Percentiles rank a stretch among this genome's conserved stretches.
Evolutionary conservation across 441 rosid genomes (phyloP).

Genomic region (Daphne laureola): DNA sequence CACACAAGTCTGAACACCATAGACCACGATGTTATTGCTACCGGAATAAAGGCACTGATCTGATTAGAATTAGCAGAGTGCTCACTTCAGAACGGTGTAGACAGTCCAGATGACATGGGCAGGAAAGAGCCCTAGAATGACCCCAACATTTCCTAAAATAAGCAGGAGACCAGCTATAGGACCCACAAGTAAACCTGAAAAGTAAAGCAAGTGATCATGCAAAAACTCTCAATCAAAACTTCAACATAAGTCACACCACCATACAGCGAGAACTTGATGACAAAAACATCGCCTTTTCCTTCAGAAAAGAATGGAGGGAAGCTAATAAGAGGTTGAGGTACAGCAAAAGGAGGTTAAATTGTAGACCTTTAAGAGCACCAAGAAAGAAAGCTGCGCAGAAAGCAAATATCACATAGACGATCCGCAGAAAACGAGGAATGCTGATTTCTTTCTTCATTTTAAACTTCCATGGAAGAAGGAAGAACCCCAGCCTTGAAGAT

Average conservation of each 20-base stretch:
- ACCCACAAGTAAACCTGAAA: slow-evolving; percentile 62
- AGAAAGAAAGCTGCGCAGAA: slow-evolving; percentile 60
- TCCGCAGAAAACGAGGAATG: slow-evolving; percentile 30
- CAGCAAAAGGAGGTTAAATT: not conserved
- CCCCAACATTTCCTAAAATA: slow-evolving; percentile 59
- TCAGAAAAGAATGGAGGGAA: not conserved
- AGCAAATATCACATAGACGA: slow-evolving; percentile 48
- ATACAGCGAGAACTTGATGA: not conserved
- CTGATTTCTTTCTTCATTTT: slow-evolving; percentile 30
- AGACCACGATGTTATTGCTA: not conserved
- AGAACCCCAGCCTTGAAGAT: too few relatives aligned
- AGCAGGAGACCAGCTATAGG: slow-evolving; percentile 63
- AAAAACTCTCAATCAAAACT: not conserved
- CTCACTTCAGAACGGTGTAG: slow-evolving; percentile 53
- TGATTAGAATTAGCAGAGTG: not conserved
- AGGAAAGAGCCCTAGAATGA: slow-evolving; percentile 65
- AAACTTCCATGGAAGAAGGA: slow-evolving; percentile 9
- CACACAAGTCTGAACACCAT: not conserved
- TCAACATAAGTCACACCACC: slow-evolving; percentile 9
- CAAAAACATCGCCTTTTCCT: not conserved
- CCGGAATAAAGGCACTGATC: not conserved
- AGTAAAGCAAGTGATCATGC: not conserved
- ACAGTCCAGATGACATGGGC: slow-evolving; percentile 69
- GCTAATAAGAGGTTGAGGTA: too few relatives aligned
- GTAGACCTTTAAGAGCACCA: slow-evolving; percentile 76